These are phyloP conservation scores for Thielaviopsis musarum DNA, from an alignment of 2,329 filamentous ascomycete genomes.

Conservation along the genomic window DNA sequence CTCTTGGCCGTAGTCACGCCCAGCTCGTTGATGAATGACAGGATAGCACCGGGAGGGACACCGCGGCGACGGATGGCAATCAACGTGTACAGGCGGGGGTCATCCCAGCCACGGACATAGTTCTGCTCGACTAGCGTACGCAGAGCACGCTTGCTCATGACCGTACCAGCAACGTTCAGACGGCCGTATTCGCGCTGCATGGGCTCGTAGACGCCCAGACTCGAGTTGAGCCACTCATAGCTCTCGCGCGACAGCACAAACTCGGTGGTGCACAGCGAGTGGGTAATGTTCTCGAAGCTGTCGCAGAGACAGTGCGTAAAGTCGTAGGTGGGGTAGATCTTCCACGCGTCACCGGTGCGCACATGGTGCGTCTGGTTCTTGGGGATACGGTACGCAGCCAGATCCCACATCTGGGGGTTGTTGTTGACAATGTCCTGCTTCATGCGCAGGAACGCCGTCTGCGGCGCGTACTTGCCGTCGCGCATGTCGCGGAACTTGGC, in stretches of 20 bases:
- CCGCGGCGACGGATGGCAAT: conserved; percentile 71
- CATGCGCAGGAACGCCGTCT: conserved; percentile 78
- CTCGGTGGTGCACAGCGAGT: conserved; percentile 85
- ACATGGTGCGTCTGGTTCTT: conserved; percentile 54
- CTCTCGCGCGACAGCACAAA: conserved; percentile 72
- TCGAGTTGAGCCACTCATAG: conserved; percentile 80
- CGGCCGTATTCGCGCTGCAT: conserved; percentile 75
- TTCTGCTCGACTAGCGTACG: conserved; percentile 60
- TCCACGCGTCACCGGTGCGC: conserved; percentile 69
- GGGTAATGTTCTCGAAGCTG: conserved; percentile 80
- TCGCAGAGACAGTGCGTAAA: conserved; percentile 85
- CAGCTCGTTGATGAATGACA: conserved; percentile 80
- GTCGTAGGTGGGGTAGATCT: conserved; percentile 90
- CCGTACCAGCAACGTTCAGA: conserved; percentile 60
- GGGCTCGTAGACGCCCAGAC: conserved; percentile 67
- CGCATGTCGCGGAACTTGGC: conserved; percentile 77
- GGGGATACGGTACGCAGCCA: conserved; percentile 76
- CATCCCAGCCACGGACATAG: conserved; percentile 78
- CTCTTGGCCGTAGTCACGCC: conserved; percentile 73
- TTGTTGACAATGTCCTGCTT: conserved; percentile 71
- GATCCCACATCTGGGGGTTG: conserved; percentile 94
- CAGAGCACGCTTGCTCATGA: conserved; percentile 76
- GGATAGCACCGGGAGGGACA: conserved; percentile 72
- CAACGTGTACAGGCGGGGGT: conserved; percentile 76
- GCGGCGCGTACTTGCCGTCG: conserved; percentile 76